Evolutionary conservation across 2,329 filamentous ascomycete species (phyloP), one percentile per base, ranked within the genome.

Genomic region (Aspergillus luchuensis): DNA sequence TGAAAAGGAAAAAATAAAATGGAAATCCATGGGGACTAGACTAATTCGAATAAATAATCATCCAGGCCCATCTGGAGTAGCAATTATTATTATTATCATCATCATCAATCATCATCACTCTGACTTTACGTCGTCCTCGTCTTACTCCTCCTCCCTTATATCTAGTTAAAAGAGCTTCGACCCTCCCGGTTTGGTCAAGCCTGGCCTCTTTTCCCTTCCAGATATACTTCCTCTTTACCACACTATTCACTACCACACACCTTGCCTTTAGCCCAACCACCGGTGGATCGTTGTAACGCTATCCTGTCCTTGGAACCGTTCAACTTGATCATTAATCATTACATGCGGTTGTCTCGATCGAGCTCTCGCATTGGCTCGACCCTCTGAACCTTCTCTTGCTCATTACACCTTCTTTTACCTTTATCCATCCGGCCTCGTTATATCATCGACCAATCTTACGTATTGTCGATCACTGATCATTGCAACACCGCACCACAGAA

Each of bases 381-480:
- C 10, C n/a, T 43, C 33, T 39, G 51, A 59, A 53, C 41, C 45
- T 30, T 50, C 41, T 43, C 17, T 43, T 43, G 17, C 7, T 52
- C 23, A 58, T 50, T 48, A 47, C 53, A 30, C 33, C 36, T 48
- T 48, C 47, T 54, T 36, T 51, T 49, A 36, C 49, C 28, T 59
- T 58, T 58, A 25, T 23, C 19, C 25, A 21, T 48, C 49, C 52
- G 21, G 39, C 36, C 47, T 63, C 58, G 54, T 65, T 62, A 58
- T 62, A 66, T 62, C 59, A 66, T 66, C 56, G 57, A 61, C 52
- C 48, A 43, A 28, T 38, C 57, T 60, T 62, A 61, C 61, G 51
- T 63, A 61, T 60, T 58, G 57, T 23, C 54, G 38, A 55, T 21
- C 56, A 25, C 17, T 49, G 50, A 58, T 28, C 52, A 63, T 63